Evolutionary conservation across 306 rosid genomes (phyloP).

Genomic region (Comarum palustre): DNA sequence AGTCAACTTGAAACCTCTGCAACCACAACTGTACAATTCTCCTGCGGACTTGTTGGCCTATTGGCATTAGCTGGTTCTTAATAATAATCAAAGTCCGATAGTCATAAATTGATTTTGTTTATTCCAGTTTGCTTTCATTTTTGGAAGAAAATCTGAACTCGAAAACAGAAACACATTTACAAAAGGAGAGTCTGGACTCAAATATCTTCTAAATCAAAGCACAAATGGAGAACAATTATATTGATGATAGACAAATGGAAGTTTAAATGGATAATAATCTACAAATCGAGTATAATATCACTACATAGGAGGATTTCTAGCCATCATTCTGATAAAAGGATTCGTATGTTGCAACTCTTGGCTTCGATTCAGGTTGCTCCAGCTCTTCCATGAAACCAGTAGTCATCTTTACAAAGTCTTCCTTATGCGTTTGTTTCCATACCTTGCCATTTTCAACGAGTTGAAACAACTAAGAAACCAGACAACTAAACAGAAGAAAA

Average conservation of each 20-base stretch:
- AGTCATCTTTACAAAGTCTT: slow-evolving; percentile 75
- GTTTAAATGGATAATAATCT: slow-evolving; percentile 5
- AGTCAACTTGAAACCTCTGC: background rate
- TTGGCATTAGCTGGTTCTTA: background rate
- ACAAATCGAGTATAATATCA: slow-evolving; percentile 31
- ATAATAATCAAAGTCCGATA: background rate
- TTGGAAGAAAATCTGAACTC: too few species aligned
- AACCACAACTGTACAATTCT: background rate
- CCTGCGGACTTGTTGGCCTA: background rate
- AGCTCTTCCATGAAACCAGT: slow-evolving; percentile 52
- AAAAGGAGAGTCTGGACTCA: background rate
- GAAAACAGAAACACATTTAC: background rate
- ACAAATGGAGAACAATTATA: too few species aligned
- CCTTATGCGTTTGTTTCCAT: slow-evolving; percentile 59
- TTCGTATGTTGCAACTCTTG: slow-evolving; percentile 72
- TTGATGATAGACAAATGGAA: background rate
- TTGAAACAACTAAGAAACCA: slow-evolving; percentile 2
- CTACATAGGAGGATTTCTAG: slow-evolving; percentile 28
- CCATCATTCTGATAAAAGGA: slow-evolving; percentile 49
- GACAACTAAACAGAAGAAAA: slow-evolving; percentile 8
- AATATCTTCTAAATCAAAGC: background rate
- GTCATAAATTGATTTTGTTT: background rate
- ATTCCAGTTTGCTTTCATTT: background rate
- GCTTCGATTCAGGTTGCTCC: slow-evolving; percentile 65
- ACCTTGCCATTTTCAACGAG: slow-evolving; percentile 37